Evolutionary conservation across 2,329 filamentous ascomycete genomes (phyloP), one percentile per base, ranked within the genome.

Genomic region (Myriosclerotinia curreyana): DNA sequence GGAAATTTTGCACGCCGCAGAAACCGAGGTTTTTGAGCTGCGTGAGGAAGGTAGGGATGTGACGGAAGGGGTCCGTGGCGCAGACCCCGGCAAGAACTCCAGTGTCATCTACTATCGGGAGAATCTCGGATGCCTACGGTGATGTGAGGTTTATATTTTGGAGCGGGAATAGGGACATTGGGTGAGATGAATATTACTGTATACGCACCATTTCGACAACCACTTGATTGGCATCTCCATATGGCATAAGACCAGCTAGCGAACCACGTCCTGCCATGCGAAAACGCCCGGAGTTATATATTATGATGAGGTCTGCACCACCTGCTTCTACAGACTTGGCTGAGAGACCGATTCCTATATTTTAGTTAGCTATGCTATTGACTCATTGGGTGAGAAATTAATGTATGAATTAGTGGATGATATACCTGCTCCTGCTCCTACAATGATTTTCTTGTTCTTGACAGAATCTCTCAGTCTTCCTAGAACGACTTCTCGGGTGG

Each of bases 241-340:
- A 90, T 0, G 87, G 86, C 86, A 90, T 88, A 58, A 90, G 75
- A 0, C 88, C 88, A 0, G 88, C 87, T 14, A 90, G 75, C 0
- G 86, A 89, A 0, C 88, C 88, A 50, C 85, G 79, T 0, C 88
- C 88, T 0, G 87, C 87, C 88, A 91, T 91, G 12, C 88, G 84
- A 73, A 87, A 91, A 5, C 87, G 82, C 0, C 88, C 88, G 46
- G 84, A 87, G 74, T 90, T 90, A 78, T 90, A 90, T 69, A 90
- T 82, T 67, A 90, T 85, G 71, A 91, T 89, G 50, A 91, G 77
- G 70, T 90, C 87, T 17, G 82, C 85, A 66, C 87, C 86, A 46
- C 87, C 88, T 53, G 81, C 80, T 74, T 91, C 88, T 68, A 89
- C 82, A 70, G 83, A 88, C 70, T 91, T 91, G 66, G 88, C 87